phyloP scores from a whole-genome alignment of 2,329 filamentous ascomycete genomes.

The Neonectria hederae region DNA sequence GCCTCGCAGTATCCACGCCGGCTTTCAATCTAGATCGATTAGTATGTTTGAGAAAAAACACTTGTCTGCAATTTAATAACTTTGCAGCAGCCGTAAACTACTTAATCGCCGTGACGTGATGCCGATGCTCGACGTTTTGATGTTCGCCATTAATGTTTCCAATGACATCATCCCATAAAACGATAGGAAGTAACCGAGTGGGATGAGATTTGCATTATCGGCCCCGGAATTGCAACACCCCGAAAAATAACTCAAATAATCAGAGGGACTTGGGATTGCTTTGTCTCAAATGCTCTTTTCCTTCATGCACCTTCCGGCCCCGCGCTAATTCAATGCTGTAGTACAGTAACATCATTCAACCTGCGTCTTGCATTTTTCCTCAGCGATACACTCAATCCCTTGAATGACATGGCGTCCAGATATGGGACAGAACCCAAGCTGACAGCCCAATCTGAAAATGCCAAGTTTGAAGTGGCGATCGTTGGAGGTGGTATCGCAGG shows the following conservation, averaged over 20 bases:
- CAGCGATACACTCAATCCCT: neutral
- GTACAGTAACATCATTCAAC: neutral
- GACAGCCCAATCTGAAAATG: neutral
- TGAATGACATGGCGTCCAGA: neutral
- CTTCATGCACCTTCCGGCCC: neutral
- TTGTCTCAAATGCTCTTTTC: neutral
- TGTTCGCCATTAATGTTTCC: neutral
- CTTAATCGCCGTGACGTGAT: neutral
- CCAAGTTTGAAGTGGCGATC: constrained; percentile 54
- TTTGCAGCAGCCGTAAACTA: too few species aligned
- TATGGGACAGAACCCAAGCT: neutral
- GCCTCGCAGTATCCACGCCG: too few species aligned
- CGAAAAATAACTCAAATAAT: neutral
- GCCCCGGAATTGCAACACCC: neutral
- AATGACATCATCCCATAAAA: neutral
- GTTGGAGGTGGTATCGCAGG: constrained; percentile 62
- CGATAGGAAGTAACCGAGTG: neutral
- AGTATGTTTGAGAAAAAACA: too few species aligned
- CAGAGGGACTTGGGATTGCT: neutral
- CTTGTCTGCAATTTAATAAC: neutral
- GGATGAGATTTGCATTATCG: neutral
- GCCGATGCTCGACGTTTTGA: neutral
- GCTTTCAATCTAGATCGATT: too few species aligned
- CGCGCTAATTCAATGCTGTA: neutral
- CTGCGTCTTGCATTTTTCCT: neutral